Evolutionary conservation across 140 eudicot species (phyloP).

Genomic region (Cichorium intybus): DNA sequence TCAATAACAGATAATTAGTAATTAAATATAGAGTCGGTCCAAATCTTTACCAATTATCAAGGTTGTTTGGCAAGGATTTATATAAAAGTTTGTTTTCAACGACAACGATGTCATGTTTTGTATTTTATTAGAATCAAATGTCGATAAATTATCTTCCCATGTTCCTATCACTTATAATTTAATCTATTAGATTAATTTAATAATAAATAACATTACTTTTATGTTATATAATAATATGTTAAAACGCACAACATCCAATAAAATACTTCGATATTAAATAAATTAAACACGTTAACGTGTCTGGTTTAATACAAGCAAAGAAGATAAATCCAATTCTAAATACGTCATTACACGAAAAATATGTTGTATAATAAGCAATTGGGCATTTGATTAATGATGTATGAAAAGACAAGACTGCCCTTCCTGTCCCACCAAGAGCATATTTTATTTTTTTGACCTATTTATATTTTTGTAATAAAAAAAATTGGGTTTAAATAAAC

Average conservation of each 20-base stretch:
- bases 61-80: slow-evolving; percentile 39
- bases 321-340: slow-evolving; percentile 21
- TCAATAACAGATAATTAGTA: slow-evolving; percentile 7
- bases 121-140: slow-evolving; percentile 22
- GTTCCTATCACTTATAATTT: slow-evolving; percentile 26
- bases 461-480: not conserved
- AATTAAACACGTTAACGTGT: slow-evolving; percentile 27
- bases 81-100: slow-evolving; percentile 41
- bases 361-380: slow-evolving; percentile 24
- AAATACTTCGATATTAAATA: slow-evolving; percentile 13
- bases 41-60: slow-evolving; percentile 39
- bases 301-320: slow-evolving; percentile 11
- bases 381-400: slow-evolving; percentile 11
- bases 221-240: slow-evolving; percentile 18
- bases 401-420: slow-evolving; percentile 4
- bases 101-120: slow-evolving; percentile 41
- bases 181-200: not conserved
- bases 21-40: slow-evolving; percentile 37
- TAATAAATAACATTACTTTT: not conserved
- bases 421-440: not conserved
- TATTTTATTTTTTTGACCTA: not conserved
- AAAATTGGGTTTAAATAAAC: not conserved
- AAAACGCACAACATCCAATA: slow-evolving; percentile 24
- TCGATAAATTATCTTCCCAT: slow-evolving; percentile 31
- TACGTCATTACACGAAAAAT: slow-evolving; percentile 30